phyloP scores from a whole-genome alignment of 2,329 filamentous ascomycete genomes.

The Pseudophaeomoniella oleicola region DNA sequence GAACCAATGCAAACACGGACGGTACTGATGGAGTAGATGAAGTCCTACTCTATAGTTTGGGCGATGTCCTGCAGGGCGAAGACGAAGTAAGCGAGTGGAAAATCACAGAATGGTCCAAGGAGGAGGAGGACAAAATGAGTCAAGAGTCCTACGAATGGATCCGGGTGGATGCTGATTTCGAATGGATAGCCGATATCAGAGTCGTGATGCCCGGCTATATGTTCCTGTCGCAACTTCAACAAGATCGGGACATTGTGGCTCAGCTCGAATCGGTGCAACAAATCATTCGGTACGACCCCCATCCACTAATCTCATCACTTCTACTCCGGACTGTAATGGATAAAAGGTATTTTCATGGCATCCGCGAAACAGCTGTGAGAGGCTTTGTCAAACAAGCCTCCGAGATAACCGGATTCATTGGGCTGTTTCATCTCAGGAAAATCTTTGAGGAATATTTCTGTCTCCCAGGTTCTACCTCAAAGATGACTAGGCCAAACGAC shows the following conservation, averaged over 20 bases:
- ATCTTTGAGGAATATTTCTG: constrained; percentile 84
- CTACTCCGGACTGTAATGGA: constrained; percentile 83
- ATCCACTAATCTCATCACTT: constrained; percentile 76
- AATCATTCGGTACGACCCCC: constrained; percentile 51
- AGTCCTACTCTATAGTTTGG: constrained; percentile 76
- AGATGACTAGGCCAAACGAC: constrained; percentile 76
- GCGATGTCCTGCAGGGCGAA: constrained; percentile 71
- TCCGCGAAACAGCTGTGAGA: constrained; percentile 70
- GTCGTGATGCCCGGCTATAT: constrained; percentile 84
- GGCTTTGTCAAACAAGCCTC: constrained; percentile 64
- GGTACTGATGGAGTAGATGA: constrained; percentile 59
- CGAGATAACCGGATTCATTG: constrained; percentile 58
- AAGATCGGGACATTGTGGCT: constrained; percentile 94
- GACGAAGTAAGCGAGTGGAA: constrained; percentile 76
- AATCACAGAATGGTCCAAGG: constrained; percentile 74
- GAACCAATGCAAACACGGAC: constrained; percentile 45
- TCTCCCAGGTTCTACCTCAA: constrained; percentile 46
- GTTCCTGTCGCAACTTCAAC: constrained; percentile 93
- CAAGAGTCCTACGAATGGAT: constrained; percentile 98
- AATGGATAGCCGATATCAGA: constrained; percentile 55
- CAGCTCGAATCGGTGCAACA: constrained; percentile 61
- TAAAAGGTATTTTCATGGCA: constrained; percentile 81
- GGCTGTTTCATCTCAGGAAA: constrained; percentile 69
- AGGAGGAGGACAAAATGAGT: constrained; percentile 83
- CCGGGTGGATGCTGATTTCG: constrained; percentile 91